These are phyloP conservation scores for Suaeda aralocaspica DNA, from an alignment of 148 eudicot species.

Conservation along the genomic window DNA sequence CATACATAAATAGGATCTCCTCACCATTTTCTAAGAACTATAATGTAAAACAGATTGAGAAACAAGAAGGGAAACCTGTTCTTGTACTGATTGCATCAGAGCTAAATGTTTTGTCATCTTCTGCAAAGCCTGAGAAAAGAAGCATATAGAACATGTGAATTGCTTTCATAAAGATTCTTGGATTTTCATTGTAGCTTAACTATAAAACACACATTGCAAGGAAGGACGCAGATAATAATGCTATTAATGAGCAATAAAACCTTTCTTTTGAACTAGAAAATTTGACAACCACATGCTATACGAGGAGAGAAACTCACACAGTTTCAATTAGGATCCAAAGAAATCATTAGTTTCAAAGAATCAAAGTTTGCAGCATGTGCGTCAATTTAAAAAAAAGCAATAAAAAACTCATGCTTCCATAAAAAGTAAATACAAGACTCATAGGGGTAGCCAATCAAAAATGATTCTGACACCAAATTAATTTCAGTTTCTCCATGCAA, in stretches of 20 bases:
- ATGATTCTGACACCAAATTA: no score
- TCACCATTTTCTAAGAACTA: no score
- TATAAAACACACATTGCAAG: neutral
- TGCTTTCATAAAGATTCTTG: conserved; percentile 3
- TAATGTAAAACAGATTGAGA: no score
- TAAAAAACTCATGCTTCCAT: no score
- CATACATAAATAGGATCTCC: no score
- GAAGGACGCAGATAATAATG: neutral
- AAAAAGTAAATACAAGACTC: no score
- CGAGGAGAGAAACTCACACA: neutral
- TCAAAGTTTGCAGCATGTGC: neutral
- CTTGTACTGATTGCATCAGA: conserved; percentile 76
- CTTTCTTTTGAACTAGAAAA: neutral
- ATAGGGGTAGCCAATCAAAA: no score
- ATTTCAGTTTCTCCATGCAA: no score
- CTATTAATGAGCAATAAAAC: neutral
- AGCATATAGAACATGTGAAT: conserved; percentile 12
- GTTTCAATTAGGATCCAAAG: neutral
- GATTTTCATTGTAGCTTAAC: neutral
- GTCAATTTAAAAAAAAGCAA: no score
- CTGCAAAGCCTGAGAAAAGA: conserved; percentile 56
- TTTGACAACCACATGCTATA: conserved; percentile 1
- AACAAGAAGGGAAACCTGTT: conserved; percentile 53
- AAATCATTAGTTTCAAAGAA: neutral
- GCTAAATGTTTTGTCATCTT: conserved; percentile 68